Conservation (phyloP, 495 filamentous ascomycete genomes). For the Penicillium goetzii region DNA sequence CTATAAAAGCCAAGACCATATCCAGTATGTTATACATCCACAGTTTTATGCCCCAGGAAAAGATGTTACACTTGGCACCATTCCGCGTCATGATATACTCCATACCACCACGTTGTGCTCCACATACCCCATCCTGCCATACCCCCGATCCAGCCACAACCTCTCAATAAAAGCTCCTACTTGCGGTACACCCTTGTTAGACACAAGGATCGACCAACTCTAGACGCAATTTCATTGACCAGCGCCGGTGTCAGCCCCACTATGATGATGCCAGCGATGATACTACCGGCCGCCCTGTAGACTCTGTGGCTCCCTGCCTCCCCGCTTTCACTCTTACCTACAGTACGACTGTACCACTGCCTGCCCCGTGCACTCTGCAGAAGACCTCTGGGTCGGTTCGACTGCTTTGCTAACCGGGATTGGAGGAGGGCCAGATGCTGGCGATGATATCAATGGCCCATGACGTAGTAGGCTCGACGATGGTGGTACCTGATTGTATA, state of each 20-base stretch:
- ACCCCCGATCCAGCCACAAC: conserved; percentile 21
- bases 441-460: conserved; percentile 31
- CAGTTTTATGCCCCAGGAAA: not conserved
- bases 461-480: conserved; percentile 29
- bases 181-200: conserved; percentile 14
- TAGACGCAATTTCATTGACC: conserved; percentile 15
- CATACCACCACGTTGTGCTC: conserved; percentile 17
- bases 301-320: conserved; percentile 13
- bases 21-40: not conserved
- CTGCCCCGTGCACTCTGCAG: conserved; percentile 27
- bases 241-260: conserved; percentile 20
- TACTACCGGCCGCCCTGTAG: conserved; percentile 18
- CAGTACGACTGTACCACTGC: not conserved
- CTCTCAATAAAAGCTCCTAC: conserved; percentile 15
- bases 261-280: conserved; percentile 25
- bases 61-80: conserved; percentile 2
- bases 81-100: conserved; percentile 21
- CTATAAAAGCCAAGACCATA: not conserved
- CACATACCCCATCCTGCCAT: conserved; percentile 17
- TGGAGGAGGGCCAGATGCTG: not conserved
- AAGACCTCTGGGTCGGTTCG: conserved; percentile 21
- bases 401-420: conserved; percentile 15
- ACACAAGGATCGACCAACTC: conserved; percentile 18
- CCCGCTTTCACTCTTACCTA: not conserved
- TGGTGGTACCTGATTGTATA: conserved; percentile 23